These are phyloP conservation scores for Lodderomyces orthopsilosis DNA, from an alignment of 1,139 yeast species.

Conservation along the genomic window DNA sequence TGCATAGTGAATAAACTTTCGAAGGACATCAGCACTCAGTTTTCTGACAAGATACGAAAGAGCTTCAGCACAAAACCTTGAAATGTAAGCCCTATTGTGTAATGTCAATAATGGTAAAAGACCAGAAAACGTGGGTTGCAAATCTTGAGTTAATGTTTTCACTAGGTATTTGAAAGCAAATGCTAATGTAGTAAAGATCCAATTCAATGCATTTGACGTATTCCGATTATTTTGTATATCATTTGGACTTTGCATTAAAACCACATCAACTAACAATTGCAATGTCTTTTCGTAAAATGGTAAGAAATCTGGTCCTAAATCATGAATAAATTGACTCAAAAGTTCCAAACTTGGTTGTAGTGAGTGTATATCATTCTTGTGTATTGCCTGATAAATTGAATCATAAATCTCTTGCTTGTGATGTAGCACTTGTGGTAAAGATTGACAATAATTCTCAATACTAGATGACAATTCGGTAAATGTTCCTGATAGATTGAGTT, in stretches of 20 bases:
- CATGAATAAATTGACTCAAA: slow-evolving; percentile 84
- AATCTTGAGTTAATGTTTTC: slow-evolving; percentile 56
- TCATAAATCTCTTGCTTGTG: slow-evolving; percentile 65
- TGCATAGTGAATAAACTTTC: slow-evolving; percentile 47
- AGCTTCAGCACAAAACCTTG: slow-evolving; percentile 89
- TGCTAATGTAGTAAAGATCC: slow-evolving; percentile 83
- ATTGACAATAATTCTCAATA: slow-evolving; percentile 55
- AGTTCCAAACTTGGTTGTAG: slow-evolving; percentile 81
- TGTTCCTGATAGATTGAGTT: slow-evolving; percentile 72
- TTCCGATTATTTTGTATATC: slow-evolving; percentile 41
- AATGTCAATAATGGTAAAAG: slow-evolving; percentile 62
- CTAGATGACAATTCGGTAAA: slow-evolving; percentile 64
- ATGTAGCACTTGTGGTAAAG: slow-evolving; percentile 77
- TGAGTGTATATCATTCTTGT: slow-evolving; percentile 62
- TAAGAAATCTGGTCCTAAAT: slow-evolving; percentile 88
- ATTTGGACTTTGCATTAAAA: slow-evolving; percentile 46
- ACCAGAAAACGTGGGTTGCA: slow-evolving; percentile 64
- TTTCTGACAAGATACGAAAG: slow-evolving; percentile 80
- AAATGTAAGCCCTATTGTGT: slow-evolving; percentile 57
- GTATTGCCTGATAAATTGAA: slow-evolving; percentile 48
- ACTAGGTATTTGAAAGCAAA: slow-evolving; percentile 86
- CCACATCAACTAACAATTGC: slow-evolving; percentile 48
- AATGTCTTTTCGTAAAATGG: slow-evolving; percentile 60
- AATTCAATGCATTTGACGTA: slow-evolving; percentile 71
- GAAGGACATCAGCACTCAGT: slow-evolving; percentile 50